Conservation (phyloP, 495 filamentous ascomycete genomes). For the Geoglossum glabrum region DNA sequence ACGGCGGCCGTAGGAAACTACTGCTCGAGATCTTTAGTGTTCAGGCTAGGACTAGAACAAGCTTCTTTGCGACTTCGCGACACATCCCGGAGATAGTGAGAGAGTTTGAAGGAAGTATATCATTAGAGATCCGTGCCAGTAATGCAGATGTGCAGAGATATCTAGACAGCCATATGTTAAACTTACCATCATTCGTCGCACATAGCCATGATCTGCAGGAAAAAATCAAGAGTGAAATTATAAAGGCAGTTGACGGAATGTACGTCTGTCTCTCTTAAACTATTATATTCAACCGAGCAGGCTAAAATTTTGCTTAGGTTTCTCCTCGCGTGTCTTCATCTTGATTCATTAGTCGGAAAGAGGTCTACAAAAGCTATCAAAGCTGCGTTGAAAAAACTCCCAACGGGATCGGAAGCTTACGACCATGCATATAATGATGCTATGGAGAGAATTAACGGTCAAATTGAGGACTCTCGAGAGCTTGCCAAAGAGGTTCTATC, state of each 20-base stretch:
- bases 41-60: too few relatives aligned
- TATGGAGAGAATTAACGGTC: constrained; percentile 25
- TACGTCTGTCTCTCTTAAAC: constrained; percentile 16
- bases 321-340: constrained; percentile 17
- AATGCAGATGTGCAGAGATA: constrained; percentile 17
- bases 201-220: constrained; percentile 7
- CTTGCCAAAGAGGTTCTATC: constrained; percentile 21
- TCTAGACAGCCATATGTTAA: constrained; percentile 9
- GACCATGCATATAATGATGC: too few relatives aligned
- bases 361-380: constrained; percentile 16
- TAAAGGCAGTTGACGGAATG: constrained; percentile 12
- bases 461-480: constrained; percentile 11
- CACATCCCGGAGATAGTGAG: constrained; percentile 7
- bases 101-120: constrained; percentile 5
- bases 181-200: constrained; percentile 4
- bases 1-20: constrained; percentile 3
- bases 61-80: constrained; percentile 17
- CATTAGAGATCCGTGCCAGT: constrained; percentile 14
- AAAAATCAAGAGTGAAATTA: constrained; percentile 7
- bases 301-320: constrained; percentile 21
- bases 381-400: constrained; percentile 17
- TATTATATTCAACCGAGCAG: constrained; percentile 35
- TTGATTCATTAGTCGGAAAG: too few relatives aligned
- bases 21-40: too few relatives aligned
- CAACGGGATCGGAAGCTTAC: constrained; percentile 16